Conservation (phyloP, 345 rosid genomes). For the Heritiera fomes region DNA sequence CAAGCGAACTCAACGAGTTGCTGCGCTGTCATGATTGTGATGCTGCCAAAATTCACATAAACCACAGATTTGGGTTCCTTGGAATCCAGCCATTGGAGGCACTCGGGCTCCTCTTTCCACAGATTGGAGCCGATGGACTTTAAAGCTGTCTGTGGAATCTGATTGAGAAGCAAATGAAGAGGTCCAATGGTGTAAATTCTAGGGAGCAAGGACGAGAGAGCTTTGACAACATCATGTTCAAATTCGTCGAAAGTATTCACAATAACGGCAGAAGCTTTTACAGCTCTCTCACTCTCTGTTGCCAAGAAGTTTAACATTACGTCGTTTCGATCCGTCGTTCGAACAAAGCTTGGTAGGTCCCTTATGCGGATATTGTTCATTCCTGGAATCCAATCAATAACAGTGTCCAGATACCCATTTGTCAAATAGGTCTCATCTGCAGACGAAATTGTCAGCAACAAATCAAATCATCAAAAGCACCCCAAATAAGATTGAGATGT, state of each 20-base stretch:
- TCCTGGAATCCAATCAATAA: constrained; percentile 51
- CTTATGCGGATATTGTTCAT: constrained; percentile 39
- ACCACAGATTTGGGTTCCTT: constrained; percentile 27
- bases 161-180: constrained; percentile 20
- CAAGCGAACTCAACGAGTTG: constrained; percentile 33
- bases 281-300: constrained; percentile 17
- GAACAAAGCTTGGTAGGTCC: constrained; percentile 46
- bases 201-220: neutral
- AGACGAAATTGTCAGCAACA: neutral
- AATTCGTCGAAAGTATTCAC: constrained; percentile 7
- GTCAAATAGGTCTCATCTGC: constrained; percentile 38
- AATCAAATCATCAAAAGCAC: neutral
- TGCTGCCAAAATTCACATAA: constrained; percentile 33
- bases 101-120: constrained; percentile 30
- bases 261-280: constrained; percentile 34
- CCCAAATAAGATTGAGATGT: neutral
- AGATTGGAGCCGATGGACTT: constrained; percentile 17
- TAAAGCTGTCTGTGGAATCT: neutral
- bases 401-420: constrained; percentile 39
- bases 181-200: constrained; percentile 28
- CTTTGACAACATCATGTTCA: constrained; percentile 29
- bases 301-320: constrained; percentile 34
- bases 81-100: constrained; percentile 28
- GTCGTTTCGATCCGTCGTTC: constrained; percentile 39
- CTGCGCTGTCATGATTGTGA: constrained; percentile 20